Evolutionary conservation across 2,329 filamentous ascomycete species (phyloP).

Genomic region (Exophiala viscosa): DNA sequence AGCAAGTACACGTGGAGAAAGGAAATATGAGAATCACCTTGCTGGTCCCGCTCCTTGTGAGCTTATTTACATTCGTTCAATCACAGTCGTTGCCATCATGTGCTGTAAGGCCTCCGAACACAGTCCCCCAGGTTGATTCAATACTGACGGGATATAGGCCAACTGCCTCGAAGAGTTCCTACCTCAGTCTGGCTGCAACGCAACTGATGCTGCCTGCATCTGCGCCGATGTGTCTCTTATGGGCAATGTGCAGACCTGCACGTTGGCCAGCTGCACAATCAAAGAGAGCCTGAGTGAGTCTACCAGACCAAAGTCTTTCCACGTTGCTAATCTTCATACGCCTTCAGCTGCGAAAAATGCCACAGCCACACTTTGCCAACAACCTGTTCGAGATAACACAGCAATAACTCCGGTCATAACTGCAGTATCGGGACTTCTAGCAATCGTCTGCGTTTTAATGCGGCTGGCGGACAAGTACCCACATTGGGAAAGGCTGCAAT

Average conservation of each 20-base stretch:
- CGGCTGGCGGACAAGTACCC: slow-evolving; percentile 12
- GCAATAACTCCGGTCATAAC: slow-evolving; percentile 5
- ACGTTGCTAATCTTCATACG: not conserved
- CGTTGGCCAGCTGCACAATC: slow-evolving; percentile 2
- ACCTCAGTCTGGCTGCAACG: slow-evolving; percentile 1
- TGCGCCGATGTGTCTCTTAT: slow-evolving; percentile 4
- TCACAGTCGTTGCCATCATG: slow-evolving; percentile 14
- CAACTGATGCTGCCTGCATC: slow-evolving; percentile 6
- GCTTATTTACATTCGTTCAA: slow-evolving; percentile 1
- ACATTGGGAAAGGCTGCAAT: slow-evolving; percentile 2
- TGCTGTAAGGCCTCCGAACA: slow-evolving; percentile 3
- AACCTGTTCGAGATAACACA: slow-evolving; percentile 6
- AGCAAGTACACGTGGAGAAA: not conserved
- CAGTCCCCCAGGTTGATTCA: not conserved
- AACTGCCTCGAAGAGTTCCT: slow-evolving; percentile 8
- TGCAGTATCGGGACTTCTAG: slow-evolving; percentile 12
- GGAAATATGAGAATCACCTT: slow-evolving; percentile 5
- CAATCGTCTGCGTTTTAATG: slow-evolving; percentile 13
- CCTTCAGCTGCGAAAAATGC: slow-evolving; percentile 6
- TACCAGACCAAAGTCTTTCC: not conserved
- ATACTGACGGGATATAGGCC: slow-evolving; percentile 2
- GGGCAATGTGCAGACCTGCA: slow-evolving; percentile 3
- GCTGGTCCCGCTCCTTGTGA: slow-evolving; percentile 1
- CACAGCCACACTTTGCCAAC: slow-evolving; percentile 6
- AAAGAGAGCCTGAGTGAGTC: slow-evolving; percentile 6